Evolutionary conservation across 495 filamentous ascomycete species (phyloP), one percentile per base, ranked within the genome.

Genomic region (Hypoxylon rickii): DNA sequence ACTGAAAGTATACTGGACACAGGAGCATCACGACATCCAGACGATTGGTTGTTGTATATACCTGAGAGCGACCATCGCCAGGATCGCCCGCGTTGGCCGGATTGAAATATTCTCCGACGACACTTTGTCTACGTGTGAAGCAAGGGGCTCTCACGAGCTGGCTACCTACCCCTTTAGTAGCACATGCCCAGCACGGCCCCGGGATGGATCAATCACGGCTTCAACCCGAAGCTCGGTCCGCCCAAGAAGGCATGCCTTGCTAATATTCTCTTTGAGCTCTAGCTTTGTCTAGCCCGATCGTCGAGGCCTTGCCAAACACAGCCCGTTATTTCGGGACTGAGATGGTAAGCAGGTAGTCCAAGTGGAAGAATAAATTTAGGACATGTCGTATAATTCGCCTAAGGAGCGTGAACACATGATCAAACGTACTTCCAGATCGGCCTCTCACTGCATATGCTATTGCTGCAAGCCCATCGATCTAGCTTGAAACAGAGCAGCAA

Each of bases 341-440:
- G 29, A 37, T 62, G 1, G 51, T 52, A 45, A 6, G 24, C 32
- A 32, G 45, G 52, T 39, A 20, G 31, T 13, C 17, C 47, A n/a
- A n/a, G 34, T 24, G 36, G 42, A 19, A 46, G 13, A 46, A 37
- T 39, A 51, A 22, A 37, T 20, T 16, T 43, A 36, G 12, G 11
- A 50, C 13, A 8, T 31, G 32, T 34, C 47, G 33, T 55, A 37
- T 32, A 33, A 42, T 40, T 51, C 10, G 40, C 24, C 40, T 33
- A 47, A 39, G 41, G 41, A 45, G 18, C 24, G n/a, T 32, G 43
- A 47, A 48, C 43, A 62, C 58, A 56, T 51, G 58, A 56, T 51
- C 52, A 55, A 22, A 3, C 22, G 31, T 43, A 37, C 21, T 47
- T 52, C 51, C 48, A 44, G 48, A 62, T 57, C 36, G 41, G 58